Evolutionary conservation across 2,329 filamentous ascomycete genomes (phyloP).

Genomic region (Sporothrix phasma): DNA sequence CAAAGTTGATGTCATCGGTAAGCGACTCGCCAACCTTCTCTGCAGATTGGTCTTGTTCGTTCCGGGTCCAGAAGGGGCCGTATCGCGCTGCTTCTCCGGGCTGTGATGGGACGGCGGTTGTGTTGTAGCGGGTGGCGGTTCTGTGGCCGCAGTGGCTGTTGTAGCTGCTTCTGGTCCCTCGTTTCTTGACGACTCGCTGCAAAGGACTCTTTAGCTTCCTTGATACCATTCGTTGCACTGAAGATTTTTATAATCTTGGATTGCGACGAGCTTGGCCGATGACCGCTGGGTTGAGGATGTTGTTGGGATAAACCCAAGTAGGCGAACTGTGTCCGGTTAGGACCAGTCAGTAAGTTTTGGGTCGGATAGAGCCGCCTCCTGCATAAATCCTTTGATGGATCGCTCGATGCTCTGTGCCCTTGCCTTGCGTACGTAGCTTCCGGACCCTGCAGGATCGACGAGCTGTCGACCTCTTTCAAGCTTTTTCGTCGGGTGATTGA

Average conservation of each 20-base stretch:
- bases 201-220: not conserved
- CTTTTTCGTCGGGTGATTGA: not conserved
- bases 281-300: not conserved
- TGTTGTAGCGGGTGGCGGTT: not conserved
- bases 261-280: conserved; percentile 10
- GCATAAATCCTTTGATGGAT: conserved; percentile 22
- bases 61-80: not conserved
- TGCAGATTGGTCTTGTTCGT: not conserved
- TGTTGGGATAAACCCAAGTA: not conserved
- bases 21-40: not conserved
- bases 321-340: conserved; percentile 1
- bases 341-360: not conserved
- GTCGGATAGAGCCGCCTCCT: conserved; percentile 17
- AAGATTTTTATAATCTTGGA: not conserved
- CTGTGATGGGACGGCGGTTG: not conserved
- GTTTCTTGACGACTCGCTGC: not conserved
- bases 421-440: conserved; percentile 22
- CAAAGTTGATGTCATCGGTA: conserved; percentile 11
- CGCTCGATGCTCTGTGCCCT: conserved; percentile 24
- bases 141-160: not conserved
- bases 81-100: not conserved
- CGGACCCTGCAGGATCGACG: not conserved
- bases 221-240: not conserved
- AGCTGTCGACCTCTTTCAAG: conserved; percentile 17
- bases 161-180: not conserved